Base-by-base conservation (phyloP, 768 basidiomycete genomes). In the Leucocoprinus leucothites region DNA sequence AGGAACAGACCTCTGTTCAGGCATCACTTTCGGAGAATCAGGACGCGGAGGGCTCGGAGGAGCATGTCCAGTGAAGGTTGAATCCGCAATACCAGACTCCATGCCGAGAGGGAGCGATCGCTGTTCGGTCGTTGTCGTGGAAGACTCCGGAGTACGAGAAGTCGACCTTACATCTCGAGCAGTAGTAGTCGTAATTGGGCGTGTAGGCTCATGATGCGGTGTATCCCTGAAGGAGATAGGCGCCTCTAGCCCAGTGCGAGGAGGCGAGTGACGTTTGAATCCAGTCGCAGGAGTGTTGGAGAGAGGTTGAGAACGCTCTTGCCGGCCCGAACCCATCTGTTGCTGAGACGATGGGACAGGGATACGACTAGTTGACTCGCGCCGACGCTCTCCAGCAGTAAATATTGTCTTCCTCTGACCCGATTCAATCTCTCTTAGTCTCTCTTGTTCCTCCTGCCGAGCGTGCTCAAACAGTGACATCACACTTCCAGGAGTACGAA, bases 381-480 rank as follows among this genome's bases (percentile, higher is more conserved):
- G 13, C 6, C 6, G 18, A 19, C 19, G 11, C 28, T 36, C 48
- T 9, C 24, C 36, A 38, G 35, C 48, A 24, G 35, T 50, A 22
- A 50, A 18, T 11, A 42, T 34, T 7, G 48, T 26, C n/a, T 42
- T 48, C 25, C 26, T 43, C 16, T 43, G 22, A 22, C 14, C 55
- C 4, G 22, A 40, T 9, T 56, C 48, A 7, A 34, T 22, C 25
- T 56, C 48, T 21, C 26, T 56, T 14, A 16, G 9, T 21, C 45
- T 50, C 48, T 56, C 53, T 24, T 54, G 31, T 42, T 47, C 11
- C 22, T 55, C 53, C 51, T 44, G 42, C 34, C 21, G 3, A 3
- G 48, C 48, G 4, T 38, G 36, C 11, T n/a, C 35, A 21, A 40
- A 16, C 3, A 34, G 22, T n/a, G 24, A 25, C 5, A 41, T 8